Evolutionary conservation across 495 filamentous ascomycete genomes (phyloP), one percentile per base, ranked within the genome.

Genomic region (Glarea lozoyensis): DNA sequence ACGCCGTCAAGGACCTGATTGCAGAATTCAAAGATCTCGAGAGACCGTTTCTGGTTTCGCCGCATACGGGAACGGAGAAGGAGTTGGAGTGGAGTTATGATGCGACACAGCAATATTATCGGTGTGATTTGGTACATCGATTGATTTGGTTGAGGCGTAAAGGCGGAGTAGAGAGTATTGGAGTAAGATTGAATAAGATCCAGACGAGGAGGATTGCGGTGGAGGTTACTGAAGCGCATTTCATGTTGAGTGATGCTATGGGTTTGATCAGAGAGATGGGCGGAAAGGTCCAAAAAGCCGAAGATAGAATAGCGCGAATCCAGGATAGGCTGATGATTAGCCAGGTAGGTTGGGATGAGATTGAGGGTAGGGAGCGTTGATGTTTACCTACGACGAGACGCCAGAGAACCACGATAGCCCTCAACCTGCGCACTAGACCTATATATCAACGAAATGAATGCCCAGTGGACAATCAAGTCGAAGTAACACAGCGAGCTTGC

Each of bases 81-180:
- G 53, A 56, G 13, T 39, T 50, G 20, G 53, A 56, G 22, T 52
- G 53, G 49, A 46, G 42, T 16, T 52, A 42, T 33, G 46, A 56
- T 48, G 46, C 45, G n/a, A 52, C 50, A 17, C 42, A 53, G 16
- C 36, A 44, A 16, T 36, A 44, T 38, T 56, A 56, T 35, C 27
- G 34, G 12, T 44, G 49, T 41, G 53, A 50, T 34, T 47, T 53
- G 10, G 2, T 10, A 25, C 49, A 50, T 37, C 27, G 53, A 15
- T 15, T 49, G 3, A n/a, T 53, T 2, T 53, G 53, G 49, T 20
- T 52, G 34, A 36, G 46, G 10, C 12, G 13, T 9, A 53, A 50
- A 23, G 41, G 39, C 5, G 23, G 37, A 4, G 40, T 56, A 11
- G 18, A 34, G n/a, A 43, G 32, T 35, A 50, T 56, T 37, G 45